These are phyloP conservation scores for Corylus americana DNA, from an alignment of 306 rosid species.

Conservation along the genomic window DNA sequence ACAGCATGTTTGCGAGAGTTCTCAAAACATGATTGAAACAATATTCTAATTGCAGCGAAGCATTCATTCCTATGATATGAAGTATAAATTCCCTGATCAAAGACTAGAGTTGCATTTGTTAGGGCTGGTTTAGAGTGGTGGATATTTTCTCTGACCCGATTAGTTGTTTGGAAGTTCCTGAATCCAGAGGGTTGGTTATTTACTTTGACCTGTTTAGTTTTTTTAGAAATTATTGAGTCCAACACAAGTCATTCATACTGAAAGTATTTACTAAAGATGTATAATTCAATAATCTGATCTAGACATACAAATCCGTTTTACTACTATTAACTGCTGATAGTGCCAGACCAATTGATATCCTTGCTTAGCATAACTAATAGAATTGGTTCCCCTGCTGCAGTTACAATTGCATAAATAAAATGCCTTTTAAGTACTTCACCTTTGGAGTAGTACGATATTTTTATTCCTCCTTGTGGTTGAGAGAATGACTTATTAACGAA, in stretches of 20 bases:
- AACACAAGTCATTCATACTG: neutral
- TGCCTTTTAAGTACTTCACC: neutral
- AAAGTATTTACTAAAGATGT: neutral
- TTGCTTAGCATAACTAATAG: neutral
- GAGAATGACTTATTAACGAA: neutral
- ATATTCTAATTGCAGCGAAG: neutral
- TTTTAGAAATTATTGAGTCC: neutral
- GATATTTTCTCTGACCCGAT: neutral
- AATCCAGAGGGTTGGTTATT: neutral
- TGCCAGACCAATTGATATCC: neutral
- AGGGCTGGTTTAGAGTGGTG: neutral
- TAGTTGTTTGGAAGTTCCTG: neutral
- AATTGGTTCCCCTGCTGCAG: neutral
- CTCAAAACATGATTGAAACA: neutral
- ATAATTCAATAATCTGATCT: neutral
- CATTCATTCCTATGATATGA: neutral
- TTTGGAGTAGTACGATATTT: neutral
- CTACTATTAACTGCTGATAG: neutral
- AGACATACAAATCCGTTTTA: neutral
- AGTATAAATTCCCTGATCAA: neutral
- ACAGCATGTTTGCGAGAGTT: neutral
- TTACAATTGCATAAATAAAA: neutral
- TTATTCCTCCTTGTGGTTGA: neutral
- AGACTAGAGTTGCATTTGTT: neutral
- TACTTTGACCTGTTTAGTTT: neutral